A percentile compares a stretch with the other conserved stretches of the same genome.
These are phyloP conservation scores for Sonneratia caseolaris DNA, from an alignment of 345 rosid species.

Conservation along the genomic window DNA sequence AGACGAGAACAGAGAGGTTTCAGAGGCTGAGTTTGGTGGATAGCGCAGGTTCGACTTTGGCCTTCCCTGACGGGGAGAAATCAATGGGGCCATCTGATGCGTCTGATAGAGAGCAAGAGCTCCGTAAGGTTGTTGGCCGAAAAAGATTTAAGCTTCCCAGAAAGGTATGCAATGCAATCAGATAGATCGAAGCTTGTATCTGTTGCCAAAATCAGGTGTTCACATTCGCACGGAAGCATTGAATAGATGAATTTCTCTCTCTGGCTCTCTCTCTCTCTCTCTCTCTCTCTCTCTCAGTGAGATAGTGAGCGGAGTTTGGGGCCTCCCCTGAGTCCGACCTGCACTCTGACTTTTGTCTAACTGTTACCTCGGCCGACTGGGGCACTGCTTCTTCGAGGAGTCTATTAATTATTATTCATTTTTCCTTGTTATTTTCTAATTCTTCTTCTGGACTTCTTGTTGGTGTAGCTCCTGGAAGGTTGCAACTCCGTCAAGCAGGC, in stretches of 20 bases:
- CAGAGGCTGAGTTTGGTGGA: slow-evolving; percentile 44
- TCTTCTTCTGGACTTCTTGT: background rate
- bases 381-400: background rate
- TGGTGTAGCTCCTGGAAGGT: slow-evolving; percentile 35
- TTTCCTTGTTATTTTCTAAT: no score
- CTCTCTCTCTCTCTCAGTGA: background rate
- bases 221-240: background rate
- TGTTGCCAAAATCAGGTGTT: background rate
- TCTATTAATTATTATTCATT: background rate
- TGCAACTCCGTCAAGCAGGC: slow-evolving; percentile 56
- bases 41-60: slow-evolving; percentile 12
- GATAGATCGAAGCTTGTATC: background rate
- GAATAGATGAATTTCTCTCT: background rate
- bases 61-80: slow-evolving; percentile 30
- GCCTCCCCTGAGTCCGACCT: background rate
- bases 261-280: background rate
- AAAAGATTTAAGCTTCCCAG: slow-evolving; percentile 46
- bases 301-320: background rate
- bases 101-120: slow-evolving; percentile 23
- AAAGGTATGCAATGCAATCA: slow-evolving; percentile 16
- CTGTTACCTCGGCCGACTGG: background rate
- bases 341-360: background rate
- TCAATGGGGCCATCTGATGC: slow-evolving; percentile 29
- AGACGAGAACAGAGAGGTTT: slow-evolving; percentile 48
- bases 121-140: slow-evolving; percentile 14